Evolutionary conservation across 2,329 filamentous ascomycete species (phyloP).

Genomic region (Reticulascus tulasneorum): DNA sequence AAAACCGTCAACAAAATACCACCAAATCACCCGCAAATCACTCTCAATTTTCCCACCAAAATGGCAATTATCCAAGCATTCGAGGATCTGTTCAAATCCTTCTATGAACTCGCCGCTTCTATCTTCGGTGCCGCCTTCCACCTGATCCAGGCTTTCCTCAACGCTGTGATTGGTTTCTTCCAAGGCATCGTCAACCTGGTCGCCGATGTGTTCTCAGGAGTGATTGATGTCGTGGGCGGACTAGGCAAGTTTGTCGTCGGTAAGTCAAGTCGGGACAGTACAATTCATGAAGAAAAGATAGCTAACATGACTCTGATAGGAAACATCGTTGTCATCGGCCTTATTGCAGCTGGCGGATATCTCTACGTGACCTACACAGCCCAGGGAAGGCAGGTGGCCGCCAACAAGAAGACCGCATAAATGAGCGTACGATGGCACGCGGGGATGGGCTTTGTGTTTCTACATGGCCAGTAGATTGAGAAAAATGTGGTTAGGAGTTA

Average conservation of each 20-base stretch:
- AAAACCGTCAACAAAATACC: no score
- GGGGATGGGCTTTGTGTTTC: neutral
- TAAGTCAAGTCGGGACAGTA: constrained; percentile 17
- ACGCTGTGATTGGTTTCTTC: constrained; percentile 30
- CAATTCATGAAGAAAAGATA: neutral
- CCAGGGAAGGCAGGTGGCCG: constrained; percentile 22
- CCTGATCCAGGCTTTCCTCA: constrained; percentile 28
- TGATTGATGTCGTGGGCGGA: constrained; percentile 32
- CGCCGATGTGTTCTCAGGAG: constrained; percentile 29
- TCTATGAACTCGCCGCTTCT: constrained; percentile 37
- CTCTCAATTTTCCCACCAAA: constrained; percentile 10
- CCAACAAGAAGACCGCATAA: constrained; percentile 23
- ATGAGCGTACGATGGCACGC: neutral
- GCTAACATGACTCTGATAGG: constrained; percentile 18
- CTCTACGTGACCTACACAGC: constrained; percentile 29
- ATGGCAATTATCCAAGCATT: constrained; percentile 33
- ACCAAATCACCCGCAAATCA: no score
- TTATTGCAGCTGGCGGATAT: constrained; percentile 24
- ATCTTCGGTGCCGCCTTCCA: constrained; percentile 29
- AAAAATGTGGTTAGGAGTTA: no score
- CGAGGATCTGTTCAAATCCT: constrained; percentile 33
- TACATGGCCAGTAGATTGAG: no score
- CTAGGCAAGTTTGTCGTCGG: constrained; percentile 34
- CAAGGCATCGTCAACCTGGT: constrained; percentile 30
- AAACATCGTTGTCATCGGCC: constrained; percentile 31